Percentiles rank a stretch among this genome's conserved stretches.
These are phyloP conservation scores for Ceratocystis diversiconidia DNA, from an alignment of 2,329 filamentous ascomycete genomes.

Conservation along the genomic window DNA sequence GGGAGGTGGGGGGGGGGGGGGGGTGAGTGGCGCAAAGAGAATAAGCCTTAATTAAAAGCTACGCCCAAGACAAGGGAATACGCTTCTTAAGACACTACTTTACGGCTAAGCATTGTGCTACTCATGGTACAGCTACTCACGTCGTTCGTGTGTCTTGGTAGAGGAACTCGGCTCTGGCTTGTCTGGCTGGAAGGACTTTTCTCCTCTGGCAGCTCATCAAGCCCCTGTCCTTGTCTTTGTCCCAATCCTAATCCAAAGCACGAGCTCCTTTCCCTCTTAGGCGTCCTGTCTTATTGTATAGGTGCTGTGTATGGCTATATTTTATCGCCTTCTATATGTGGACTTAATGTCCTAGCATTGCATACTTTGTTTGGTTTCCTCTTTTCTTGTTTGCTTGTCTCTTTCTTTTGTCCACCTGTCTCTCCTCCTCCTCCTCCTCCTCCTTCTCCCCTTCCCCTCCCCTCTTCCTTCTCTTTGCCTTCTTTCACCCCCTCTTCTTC, in stretches of 20 bases:
- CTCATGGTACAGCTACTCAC: background rate
- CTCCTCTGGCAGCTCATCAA: background rate
- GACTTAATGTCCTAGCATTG: background rate
- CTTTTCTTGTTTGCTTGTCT: constrained; percentile 1
- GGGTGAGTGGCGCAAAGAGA: background rate
- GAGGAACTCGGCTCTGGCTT: background rate
- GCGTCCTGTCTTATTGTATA: background rate
- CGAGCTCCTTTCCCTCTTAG: background rate
- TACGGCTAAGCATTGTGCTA: background rate
- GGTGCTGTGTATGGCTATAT: background rate
- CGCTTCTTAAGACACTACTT: background rate
- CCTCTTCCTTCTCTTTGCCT: background rate
- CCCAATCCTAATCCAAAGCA: background rate
- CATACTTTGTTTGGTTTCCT: background rate
- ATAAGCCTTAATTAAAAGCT: background rate
- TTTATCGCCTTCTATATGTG: background rate
- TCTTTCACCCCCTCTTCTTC: background rate
- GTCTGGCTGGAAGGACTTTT: background rate
- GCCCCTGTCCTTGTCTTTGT: background rate
- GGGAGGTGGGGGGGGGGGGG: background rate
- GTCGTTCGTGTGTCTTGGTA: background rate
- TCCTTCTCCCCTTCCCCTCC: background rate
- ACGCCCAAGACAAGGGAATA: background rate
- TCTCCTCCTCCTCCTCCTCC: background rate
- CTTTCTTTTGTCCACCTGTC: background rate